These are phyloP conservation scores for Podospora tetraspora DNA, from an alignment of 495 filamentous ascomycete species.

Conservation along the genomic window DNA sequence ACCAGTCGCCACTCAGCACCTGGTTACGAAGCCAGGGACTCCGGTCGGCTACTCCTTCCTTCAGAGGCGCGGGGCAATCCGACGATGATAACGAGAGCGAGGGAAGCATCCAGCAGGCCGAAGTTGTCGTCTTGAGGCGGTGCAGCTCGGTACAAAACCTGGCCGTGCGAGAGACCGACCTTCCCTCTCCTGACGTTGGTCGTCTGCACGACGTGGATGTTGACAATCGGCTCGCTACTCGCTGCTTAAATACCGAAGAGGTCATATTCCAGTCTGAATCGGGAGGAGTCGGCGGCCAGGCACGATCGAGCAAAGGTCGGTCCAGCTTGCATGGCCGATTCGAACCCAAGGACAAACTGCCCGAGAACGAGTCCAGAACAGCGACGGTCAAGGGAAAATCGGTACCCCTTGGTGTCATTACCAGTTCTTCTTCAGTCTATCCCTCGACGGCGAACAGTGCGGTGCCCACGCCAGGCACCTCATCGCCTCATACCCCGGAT, in stretches of 20 bases:
- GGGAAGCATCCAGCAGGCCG: constrained; percentile 23
- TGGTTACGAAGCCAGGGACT: constrained; percentile 41
- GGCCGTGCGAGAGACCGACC: constrained; percentile 14
- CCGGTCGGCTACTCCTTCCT: constrained; percentile 25
- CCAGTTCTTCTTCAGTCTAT: constrained; percentile 23
- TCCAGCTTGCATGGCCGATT: background rate
- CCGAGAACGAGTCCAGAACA: background rate
- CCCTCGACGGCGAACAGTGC: constrained; percentile 19
- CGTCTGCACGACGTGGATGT: constrained; percentile 30
- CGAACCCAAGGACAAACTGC: background rate
- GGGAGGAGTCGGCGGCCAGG: background rate
- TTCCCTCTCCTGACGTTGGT: constrained; percentile 22
- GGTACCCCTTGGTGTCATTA: background rate
- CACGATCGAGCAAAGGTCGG: constrained; percentile 1
- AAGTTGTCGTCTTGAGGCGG: constrained; percentile 25
- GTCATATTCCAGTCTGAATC: constrained; percentile 17
- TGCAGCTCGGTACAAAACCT: constrained; percentile 21
- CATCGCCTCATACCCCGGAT: constrained; percentile 10
- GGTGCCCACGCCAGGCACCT: constrained; percentile 12
- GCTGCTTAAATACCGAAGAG: constrained; percentile 15
- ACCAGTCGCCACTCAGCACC: constrained; percentile 36
- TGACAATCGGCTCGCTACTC: constrained; percentile 21
- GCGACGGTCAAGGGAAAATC: background rate
- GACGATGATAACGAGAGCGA: constrained; percentile 15
- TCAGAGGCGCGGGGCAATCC: constrained; percentile 4